Evolutionary conservation across 371 early-diverging fungal species (phyloP), one percentile per base, ranked within the genome.

Genomic region (Apophysomyces variabilis): DNA sequence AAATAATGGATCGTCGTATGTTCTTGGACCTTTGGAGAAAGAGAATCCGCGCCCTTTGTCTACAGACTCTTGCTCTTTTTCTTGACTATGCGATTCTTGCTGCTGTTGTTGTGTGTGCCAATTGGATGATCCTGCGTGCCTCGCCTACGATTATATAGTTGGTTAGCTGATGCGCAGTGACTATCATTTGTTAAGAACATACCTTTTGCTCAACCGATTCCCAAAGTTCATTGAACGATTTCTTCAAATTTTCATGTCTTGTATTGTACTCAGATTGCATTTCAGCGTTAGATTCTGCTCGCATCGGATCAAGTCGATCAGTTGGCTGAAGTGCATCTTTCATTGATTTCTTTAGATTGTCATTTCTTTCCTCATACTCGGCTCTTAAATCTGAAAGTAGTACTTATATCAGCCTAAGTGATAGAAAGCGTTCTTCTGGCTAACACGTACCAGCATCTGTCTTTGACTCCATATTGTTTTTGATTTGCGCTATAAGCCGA

Each of bases 251-350:
- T 11, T 50, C 54, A 26, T 50, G 54, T 21, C 54, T n/a, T 18
- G 54, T 50, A 21, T 50, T 21, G 11, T 50, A 50, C 11, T 50
- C 54, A 50, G 54, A 16, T 50, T 50, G 54, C 54, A 50, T 50
- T 21, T 50, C 54, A 50, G 18, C 11, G 54, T 21, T 50, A 21
- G 54, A 18, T 50, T 50, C 35, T 21, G 9, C 16, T 50, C 32
- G 21, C 21, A 5, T 7, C 16, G 54, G 21, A 21, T 5, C 21
- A 1, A 1, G 9, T n/a, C 21, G 21, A 21, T 11, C 21, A 32
- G 16, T 21, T 3, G 54, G 21, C 5, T 26, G 54, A 18, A 50
- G 21, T 6, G 21, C 54, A 11, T 50, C 54, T 7, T n/a, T 21
- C 21, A 32, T 21, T 21, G 54, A 50, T 26, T 50, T n/a, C 21